Base-by-base conservation (phyloP, 768 basidiomycete species). In the Auricularia auricula-judae region DNA sequence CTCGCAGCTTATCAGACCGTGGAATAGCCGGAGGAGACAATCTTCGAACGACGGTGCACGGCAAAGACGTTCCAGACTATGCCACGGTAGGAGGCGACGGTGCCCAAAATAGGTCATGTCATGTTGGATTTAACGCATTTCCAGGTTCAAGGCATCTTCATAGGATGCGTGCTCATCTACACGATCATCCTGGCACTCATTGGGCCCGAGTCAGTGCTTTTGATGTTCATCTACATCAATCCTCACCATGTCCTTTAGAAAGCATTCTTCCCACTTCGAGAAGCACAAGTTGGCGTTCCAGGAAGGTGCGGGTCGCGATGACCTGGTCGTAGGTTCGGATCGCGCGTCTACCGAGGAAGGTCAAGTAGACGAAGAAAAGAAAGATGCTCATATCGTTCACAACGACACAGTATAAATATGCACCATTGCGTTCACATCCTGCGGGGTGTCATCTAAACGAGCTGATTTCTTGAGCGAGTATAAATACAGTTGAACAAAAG, bases 201-300 rank as follows among this genome's bases (percentile, higher is more conserved):
- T 64, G 94, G 93, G 3, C 87, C 89, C 0, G 86, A 87, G 86
- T 87, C 68, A 65, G 88, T 81, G 21, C 44, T 47, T 65, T 39
- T 5, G 33, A 23, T 21, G 43, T 36, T 66, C n/a, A 4, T 23
- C 54, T 18, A 29, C 2, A 3, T 54, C 3, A 29, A 29, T 29
- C 21, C 23, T 4, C 4, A n/a, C 35, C 34, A 36, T 44, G 16
- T 33, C 35, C 64, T 18, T 16, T 21, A 86, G 85, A 72, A 85
- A 88, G 65, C 88, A 89, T 68, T 83, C 86, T 10, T 79, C 84
- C 8, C 90, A 89, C 75, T 98, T 96, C 70, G 94, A 98, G 78
- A 82, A 88, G 67, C 81, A 85, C 70, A 88, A 86, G 73, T 73
- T 86, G 2, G 93, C 91, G 1, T 89, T 89, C 75, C 88, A 94